Evolutionary conservation across 805 yeast genomes (phyloP).

Genomic region (Kodamaea sagamina): DNA sequence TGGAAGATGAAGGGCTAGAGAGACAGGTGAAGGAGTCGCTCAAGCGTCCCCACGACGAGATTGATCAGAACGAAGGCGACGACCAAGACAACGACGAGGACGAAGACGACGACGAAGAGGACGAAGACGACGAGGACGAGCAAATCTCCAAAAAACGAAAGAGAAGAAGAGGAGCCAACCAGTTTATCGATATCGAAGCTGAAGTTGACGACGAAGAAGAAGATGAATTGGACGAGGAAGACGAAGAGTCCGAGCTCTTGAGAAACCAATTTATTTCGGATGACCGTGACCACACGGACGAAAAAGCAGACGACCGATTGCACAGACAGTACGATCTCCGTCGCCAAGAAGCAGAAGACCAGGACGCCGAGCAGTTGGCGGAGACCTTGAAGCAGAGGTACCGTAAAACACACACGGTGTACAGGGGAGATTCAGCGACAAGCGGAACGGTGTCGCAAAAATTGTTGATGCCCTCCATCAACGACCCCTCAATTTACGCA

Average conservation of each 20-base stretch:
- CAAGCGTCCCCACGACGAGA: slow-evolving; percentile 6
- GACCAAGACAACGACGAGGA: slow-evolving; percentile 41
- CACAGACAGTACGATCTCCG: slow-evolving; percentile 91
- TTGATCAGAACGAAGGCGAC: slow-evolving; percentile 14
- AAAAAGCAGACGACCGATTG: slow-evolving; percentile 57
- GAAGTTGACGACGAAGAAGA: slow-evolving; percentile 98
- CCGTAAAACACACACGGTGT: slow-evolving; percentile 81
- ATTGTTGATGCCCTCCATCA: slow-evolving; percentile 89
- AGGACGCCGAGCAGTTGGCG: slow-evolving; percentile 92
- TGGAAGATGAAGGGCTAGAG: slow-evolving; percentile 19
- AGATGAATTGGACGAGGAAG: slow-evolving; percentile 84
- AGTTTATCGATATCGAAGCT: slow-evolving; percentile 97
- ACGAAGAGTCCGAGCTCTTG: slow-evolving; percentile 83
- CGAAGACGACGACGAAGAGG: slow-evolving; percentile 51
- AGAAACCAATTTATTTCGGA: slow-evolving; percentile 81
- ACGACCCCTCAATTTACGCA: slow-evolving; percentile 96
- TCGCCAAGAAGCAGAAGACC: slow-evolving; percentile 83
- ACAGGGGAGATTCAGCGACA: slow-evolving; percentile 77
- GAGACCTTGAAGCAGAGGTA: slow-evolving; percentile 89
- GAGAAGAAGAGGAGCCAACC: slow-evolving; percentile 61
- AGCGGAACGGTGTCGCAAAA: slow-evolving; percentile 79
- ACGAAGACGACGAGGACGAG: slow-evolving; percentile 52
- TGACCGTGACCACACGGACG: slow-evolving; percentile 49
- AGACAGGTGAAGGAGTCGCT: slow-evolving; percentile 13
- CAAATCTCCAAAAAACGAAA: slow-evolving; percentile 47